A percentile compares a stretch with the other conserved stretches of the same genome.
phyloP scores from a whole-genome alignment of 2,329 filamentous ascomycete genomes.

The Colletotrichum spinosum region DNA sequence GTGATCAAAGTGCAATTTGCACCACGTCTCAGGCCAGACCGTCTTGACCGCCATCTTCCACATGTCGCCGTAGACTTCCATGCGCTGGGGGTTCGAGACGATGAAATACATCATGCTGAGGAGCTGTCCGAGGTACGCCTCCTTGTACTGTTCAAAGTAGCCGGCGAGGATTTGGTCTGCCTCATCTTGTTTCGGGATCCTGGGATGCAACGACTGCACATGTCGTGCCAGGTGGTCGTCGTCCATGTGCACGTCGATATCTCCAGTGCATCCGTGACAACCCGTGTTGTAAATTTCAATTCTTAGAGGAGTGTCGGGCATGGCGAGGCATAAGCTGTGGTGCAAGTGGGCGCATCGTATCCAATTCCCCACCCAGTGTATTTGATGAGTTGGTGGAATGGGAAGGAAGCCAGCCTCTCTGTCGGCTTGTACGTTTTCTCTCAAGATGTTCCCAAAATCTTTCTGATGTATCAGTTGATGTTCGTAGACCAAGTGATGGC shows the following conservation, averaged over 20 bases:
- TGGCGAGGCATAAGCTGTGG: neutral
- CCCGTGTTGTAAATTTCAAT: neutral
- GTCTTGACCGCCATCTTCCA: no score
- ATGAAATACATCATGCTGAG: constrained; percentile 1
- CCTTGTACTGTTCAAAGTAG: constrained; percentile 7
- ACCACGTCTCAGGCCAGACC: constrained; percentile 30
- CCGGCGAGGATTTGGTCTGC: neutral
- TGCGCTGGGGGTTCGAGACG: constrained; percentile 1
- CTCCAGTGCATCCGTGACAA: constrained; percentile 14
- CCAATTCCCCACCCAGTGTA: constrained; percentile 23
- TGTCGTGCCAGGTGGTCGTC: neutral
- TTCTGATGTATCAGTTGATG: no score
- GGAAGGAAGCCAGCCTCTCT: neutral
- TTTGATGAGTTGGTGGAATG: neutral
- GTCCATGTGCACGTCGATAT: constrained; percentile 18
- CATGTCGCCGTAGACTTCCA: neutral
- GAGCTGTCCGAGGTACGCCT: constrained; percentile 19
- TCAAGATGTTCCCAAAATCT: neutral
- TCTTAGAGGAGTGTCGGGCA: no score
- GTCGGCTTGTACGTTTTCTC: constrained; percentile 20
- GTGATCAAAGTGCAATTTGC: constrained; percentile 8
- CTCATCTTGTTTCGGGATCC: neutral
- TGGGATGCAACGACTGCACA: neutral
- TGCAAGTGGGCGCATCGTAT: constrained; percentile 22
- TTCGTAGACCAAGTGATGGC: constrained; percentile 9